Conservation (phyloP, 2,329 filamentous ascomycete species). For the Biscogniauxia sp. region DNA sequence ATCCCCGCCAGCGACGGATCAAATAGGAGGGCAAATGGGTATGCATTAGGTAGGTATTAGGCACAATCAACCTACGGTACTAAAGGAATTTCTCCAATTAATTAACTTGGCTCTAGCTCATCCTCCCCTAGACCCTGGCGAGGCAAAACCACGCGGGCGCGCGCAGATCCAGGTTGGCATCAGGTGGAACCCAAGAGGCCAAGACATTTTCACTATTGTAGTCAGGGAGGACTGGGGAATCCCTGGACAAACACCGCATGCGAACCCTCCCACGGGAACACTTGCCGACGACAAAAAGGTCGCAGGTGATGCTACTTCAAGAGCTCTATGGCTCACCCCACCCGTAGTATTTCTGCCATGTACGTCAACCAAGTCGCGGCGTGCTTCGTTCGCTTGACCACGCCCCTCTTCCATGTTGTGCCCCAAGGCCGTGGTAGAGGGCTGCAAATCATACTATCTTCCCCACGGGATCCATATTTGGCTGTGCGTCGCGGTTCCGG, state of each 20-base stretch:
- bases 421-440: not conserved
- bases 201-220: conserved; percentile 17
- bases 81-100: conserved; percentile 9
- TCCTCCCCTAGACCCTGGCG: not conserved
- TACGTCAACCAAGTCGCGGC: not conserved
- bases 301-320: not conserved
- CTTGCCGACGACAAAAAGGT: not conserved
- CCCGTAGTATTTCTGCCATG: not conserved
- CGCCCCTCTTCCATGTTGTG: not conserved
- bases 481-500: not conserved
- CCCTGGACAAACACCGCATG: conserved; percentile 20
- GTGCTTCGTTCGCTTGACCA: no score
- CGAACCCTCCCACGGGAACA: conserved; percentile 24
- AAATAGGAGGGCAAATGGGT: not conserved
- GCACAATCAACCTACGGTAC: not conserved
- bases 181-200: conserved; percentile 22
- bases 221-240: not conserved
- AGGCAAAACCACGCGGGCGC: conserved; percentile 17
- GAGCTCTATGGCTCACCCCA: not conserved
- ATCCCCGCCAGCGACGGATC: not conserved
- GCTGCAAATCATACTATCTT: conserved; percentile 1
- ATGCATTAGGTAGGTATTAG: not conserved
- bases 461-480: conserved; percentile 8
- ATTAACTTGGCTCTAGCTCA: conserved; percentile 11
- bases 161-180: conserved; percentile 29